Conservation (phyloP, 768 basidiomycete genomes). For the Trametes cubensis region DNA sequence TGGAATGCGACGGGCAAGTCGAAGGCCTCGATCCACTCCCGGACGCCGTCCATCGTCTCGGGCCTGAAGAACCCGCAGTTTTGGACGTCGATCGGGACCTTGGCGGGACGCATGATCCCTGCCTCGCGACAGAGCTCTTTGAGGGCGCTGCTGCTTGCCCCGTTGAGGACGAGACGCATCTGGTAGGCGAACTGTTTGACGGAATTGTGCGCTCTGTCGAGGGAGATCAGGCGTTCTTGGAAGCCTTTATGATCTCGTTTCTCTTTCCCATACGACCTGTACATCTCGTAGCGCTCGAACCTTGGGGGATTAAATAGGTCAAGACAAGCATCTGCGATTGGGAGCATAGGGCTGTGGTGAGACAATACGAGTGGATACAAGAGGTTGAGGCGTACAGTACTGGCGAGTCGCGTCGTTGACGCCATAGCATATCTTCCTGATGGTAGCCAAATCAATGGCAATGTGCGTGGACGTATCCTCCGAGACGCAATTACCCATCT, state of each 20-base stretch:
- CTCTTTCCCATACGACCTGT: constrained; percentile 48
- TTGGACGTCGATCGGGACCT: constrained; percentile 49
- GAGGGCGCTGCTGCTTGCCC: constrained; percentile 53
- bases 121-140: constrained; percentile 55
- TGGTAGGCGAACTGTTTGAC: constrained; percentile 74
- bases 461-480: constrained; percentile 53
- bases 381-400: constrained; percentile 55
- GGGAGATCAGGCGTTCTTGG: constrained; percentile 58
- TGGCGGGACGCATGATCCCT: constrained; percentile 38
- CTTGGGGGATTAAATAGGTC: constrained; percentile 65
- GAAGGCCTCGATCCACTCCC: constrained; percentile 46
- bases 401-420: constrained; percentile 53
- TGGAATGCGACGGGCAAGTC: constrained; percentile 78
- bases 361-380: constrained; percentile 44
- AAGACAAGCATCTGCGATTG: constrained; percentile 60
- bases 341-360: neutral
- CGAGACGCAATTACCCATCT: constrained; percentile 60
- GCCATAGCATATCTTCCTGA: constrained; percentile 61
- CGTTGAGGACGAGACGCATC: constrained; percentile 60
- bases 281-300: constrained; percentile 61
- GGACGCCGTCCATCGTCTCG: constrained; percentile 49
- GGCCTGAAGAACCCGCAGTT: constrained; percentile 52
- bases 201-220: constrained; percentile 56
- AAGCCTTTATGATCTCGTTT: constrained; percentile 45
- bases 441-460: constrained; percentile 55